Evolutionary conservation across 1,284 basidiomycete species (phyloP), one percentile per base, ranked within the genome.

Genomic region (Afroboletus lepidellus): DNA sequence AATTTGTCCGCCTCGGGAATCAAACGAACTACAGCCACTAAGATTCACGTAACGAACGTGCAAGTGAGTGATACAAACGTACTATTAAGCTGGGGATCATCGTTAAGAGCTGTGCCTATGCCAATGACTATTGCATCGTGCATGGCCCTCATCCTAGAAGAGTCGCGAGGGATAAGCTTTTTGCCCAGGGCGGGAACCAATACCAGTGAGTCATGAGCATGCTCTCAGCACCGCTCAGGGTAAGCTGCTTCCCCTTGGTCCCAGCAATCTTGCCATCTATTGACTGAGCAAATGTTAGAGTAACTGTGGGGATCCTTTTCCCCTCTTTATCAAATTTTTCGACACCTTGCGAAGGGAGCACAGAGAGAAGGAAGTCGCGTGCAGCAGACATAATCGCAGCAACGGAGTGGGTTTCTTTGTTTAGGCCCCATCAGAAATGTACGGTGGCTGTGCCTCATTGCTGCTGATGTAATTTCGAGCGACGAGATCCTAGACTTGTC

Each of bases 201-300:
- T 75, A 94, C 92, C 88, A 90, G 70, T 98, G 96, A 13, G 96
- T 98, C 90, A 99, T 94, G 41, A 84, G 63, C 88, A 96, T 90
- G 68, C 91, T 95, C 65, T 97, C 91, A 33, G 77, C 72, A 1
- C 95, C 89, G 60, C 92, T 95, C 47, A 99, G 75, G 18, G 83
- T 79, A 32, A 99, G 79, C 70, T 94, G 92, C 58, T 76, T 74
- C 8, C 92, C 87, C 15, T 77, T 76, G 5, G 72, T 69, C 0
- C 92, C 94, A 0, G 93, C 93, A 56, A 98, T 96, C 71, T 94
- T 95, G 29, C 84, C 92, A 73, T 99, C 95, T 43, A 95, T 74
- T 1, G 93, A 96, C 69, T 98, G 95, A 2, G 96, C 96, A 72
- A 95, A 99, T 1, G 96, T 97, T 9, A 99, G 73, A 0, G 95